phyloP scores from a whole-genome alignment of 208 protist species.

The Wallacemonas sp. region DNA sequence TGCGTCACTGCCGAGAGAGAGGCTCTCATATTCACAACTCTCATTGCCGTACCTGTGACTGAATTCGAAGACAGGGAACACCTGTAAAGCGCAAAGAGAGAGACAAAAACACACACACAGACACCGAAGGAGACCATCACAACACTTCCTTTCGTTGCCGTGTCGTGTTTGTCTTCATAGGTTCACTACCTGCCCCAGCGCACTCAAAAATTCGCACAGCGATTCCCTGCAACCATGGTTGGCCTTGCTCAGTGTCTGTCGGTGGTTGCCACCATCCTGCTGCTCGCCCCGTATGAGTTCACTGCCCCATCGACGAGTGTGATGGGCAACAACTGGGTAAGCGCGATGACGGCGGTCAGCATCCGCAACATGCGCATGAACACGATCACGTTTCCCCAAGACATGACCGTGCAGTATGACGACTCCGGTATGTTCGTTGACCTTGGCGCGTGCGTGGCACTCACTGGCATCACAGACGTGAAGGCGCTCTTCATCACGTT shows the following conservation, averaged over 20 bases:
- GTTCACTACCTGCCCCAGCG: too few species aligned
- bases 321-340: not conserved
- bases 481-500: not conserved
- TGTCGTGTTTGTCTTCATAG: too few species aligned
- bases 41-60: not conserved
- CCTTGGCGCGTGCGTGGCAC: not conserved
- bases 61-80: too few species aligned
- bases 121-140: not conserved
- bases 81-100: too few species aligned
- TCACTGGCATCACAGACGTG: slow-evolving; percentile 2
- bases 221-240: not conserved
- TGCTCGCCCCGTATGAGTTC: slow-evolving; percentile 3
- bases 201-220: too few species aligned
- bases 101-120: not conserved
- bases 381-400: not conserved
- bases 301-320: not conserved
- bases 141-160: not conserved
- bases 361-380: slow-evolving; percentile 7
- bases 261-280: not conserved
- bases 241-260: not conserved
- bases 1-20: too few species aligned
- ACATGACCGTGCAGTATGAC: slow-evolving; percentile 1
- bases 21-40: too few species aligned
- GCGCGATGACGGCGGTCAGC: not conserved
- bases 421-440: not conserved